Conservation (phyloP, 345 rosid species). For the Gossypium australe region DNA sequence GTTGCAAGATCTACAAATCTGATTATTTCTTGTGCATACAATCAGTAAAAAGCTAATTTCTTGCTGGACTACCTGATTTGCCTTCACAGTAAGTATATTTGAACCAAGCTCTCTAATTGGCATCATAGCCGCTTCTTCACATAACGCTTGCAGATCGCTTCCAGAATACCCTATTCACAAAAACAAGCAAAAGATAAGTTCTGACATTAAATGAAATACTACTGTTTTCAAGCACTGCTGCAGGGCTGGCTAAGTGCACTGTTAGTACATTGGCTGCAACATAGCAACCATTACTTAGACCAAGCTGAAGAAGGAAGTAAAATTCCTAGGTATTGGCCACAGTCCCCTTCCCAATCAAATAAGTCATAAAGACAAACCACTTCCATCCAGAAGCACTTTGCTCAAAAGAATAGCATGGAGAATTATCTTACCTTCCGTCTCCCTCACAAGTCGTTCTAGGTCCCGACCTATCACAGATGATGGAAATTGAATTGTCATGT, state of each 20-base stretch:
- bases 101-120: slow-evolving; percentile 97
- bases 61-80: slow-evolving; percentile 59
- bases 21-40: not conserved
- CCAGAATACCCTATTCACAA: slow-evolving; percentile 77
- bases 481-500: slow-evolving; percentile 5
- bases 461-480: slow-evolving; percentile 47
- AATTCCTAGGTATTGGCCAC: not conserved
- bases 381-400: not conserved
- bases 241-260: not conserved
- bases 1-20: not conserved
- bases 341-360: slow-evolving; percentile 8
- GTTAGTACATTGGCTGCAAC: not conserved
- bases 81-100: slow-evolving; percentile 68
- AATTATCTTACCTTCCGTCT: slow-evolving; percentile 63
- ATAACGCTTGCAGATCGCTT: slow-evolving; percentile 93
- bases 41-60: not conserved
- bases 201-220: not conserved
- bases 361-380: not conserved
- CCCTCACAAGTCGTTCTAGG: slow-evolving; percentile 71
- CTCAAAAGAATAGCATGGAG: not conserved
- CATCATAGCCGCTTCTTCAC: slow-evolving; percentile 99
- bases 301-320: not conserved
- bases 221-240: not conserved
- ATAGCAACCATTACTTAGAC: not conserved
- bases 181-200: slow-evolving; percentile 1